phyloP scores from a whole-genome alignment of 257 asterid genomes.

The Lithospermum erythrorhizon region DNA sequence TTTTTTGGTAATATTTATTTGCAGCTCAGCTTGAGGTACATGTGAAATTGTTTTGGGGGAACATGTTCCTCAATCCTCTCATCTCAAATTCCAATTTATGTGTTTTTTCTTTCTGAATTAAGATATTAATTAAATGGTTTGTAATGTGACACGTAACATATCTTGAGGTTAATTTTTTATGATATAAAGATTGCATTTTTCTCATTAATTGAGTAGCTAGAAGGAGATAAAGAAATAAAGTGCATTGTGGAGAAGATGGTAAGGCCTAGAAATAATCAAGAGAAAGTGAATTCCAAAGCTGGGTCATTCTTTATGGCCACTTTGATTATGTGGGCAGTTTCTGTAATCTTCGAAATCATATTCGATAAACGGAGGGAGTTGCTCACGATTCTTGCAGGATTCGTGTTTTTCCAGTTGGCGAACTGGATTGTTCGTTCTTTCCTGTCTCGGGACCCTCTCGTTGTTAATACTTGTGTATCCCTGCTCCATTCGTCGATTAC shows the following conservation, averaged over 20 bases:
- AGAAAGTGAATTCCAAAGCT: slow-evolving; percentile 8
- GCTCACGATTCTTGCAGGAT: slow-evolving; percentile 44
- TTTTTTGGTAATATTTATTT: too few relatives aligned
- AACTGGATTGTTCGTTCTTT: slow-evolving; percentile 52
- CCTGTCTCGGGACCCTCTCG: slow-evolving; percentile 56
- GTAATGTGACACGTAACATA: too few relatives aligned
- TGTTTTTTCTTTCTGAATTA: too few relatives aligned
- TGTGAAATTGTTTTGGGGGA: too few relatives aligned
- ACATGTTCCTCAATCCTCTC: too few relatives aligned
- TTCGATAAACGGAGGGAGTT: slow-evolving; percentile 61
- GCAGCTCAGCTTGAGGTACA: too few relatives aligned
- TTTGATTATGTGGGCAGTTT: slow-evolving; percentile 68
- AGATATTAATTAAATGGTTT: too few relatives aligned
- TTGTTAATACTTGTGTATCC: slow-evolving; percentile 85
- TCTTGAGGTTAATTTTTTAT: too few relatives aligned
- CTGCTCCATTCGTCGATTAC: slow-evolving; percentile 74
- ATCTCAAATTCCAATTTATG: too few relatives aligned
- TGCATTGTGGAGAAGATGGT: not conserved
- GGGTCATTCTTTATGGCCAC: slow-evolving; percentile 69
- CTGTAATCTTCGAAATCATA: slow-evolving; percentile 56
- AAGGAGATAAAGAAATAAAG: too few relatives aligned
- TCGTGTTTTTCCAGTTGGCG: slow-evolving; percentile 57
- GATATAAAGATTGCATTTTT: too few relatives aligned
- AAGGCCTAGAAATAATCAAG: not conserved
- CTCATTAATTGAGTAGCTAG: too few relatives aligned